A percentile compares a stretch with the other conserved stretches of the same genome.
These are phyloP conservation scores for Didymella keratinophila DNA, from an alignment of 2,329 filamentous ascomycete genomes.

Conservation along the genomic window DNA sequence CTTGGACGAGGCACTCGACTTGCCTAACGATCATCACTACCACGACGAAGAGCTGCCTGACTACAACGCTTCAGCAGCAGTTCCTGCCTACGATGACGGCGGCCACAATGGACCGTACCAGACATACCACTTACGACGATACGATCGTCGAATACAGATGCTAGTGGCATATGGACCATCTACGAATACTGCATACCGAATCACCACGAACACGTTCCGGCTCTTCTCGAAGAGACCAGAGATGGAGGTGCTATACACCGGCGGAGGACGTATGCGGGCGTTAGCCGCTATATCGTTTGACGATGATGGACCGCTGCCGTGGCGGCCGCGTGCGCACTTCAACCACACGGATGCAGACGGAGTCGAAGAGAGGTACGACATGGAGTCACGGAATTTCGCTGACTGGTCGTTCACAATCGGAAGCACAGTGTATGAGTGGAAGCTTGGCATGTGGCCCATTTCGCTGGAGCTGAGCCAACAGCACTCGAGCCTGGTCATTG, in stretches of 20 bases:
- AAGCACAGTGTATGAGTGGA: slow-evolving; percentile 36
- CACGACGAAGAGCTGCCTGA: slow-evolving; percentile 39
- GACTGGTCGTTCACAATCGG: slow-evolving; percentile 37
- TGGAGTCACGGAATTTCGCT: slow-evolving; percentile 44
- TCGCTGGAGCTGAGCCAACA: slow-evolving; percentile 35
- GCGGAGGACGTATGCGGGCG: slow-evolving; percentile 29
- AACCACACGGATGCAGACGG: slow-evolving; percentile 24
- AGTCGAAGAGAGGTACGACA: slow-evolving; percentile 15
- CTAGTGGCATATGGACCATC: slow-evolving; percentile 30
- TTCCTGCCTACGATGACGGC: slow-evolving; percentile 36
- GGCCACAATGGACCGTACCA: slow-evolving; percentile 30
- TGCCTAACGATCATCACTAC: slow-evolving; percentile 19
- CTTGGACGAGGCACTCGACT: slow-evolving; percentile 22
- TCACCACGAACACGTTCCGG: slow-evolving; percentile 34
- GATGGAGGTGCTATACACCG: slow-evolving; percentile 39
- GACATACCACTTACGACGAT: slow-evolving; percentile 35
- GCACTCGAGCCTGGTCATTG: slow-evolving; percentile 31
- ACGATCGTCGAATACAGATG: slow-evolving; percentile 38
- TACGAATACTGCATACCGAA: slow-evolving; percentile 34
- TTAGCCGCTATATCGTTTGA: slow-evolving; percentile 41
- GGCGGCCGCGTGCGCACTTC: slow-evolving; percentile 45
- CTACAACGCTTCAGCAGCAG: slow-evolving; percentile 32
- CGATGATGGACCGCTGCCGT: slow-evolving; percentile 41
- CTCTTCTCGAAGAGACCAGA: slow-evolving; percentile 47
- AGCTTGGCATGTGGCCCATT: slow-evolving; percentile 32